Conservation (phyloP, 495 filamentous ascomycete species). For the Penicillium macrosclerotiorum region DNA sequence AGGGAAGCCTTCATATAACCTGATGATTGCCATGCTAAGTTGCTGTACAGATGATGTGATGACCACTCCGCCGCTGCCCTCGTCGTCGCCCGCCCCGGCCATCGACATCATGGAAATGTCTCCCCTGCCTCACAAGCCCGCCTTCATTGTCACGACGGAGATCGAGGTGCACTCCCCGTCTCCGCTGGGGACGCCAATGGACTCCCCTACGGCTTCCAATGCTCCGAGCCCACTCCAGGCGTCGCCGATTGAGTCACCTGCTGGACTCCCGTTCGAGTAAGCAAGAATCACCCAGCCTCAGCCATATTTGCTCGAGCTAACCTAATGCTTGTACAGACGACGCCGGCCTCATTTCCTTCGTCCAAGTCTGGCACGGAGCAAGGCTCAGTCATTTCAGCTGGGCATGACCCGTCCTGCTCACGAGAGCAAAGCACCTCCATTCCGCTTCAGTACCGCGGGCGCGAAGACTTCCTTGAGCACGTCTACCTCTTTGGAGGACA, state of each 20-base stretch:
- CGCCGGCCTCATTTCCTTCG: constrained; percentile 42
- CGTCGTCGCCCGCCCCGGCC: constrained; percentile 75
- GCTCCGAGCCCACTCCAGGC: constrained; percentile 47
- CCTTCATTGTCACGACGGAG: constrained; percentile 55
- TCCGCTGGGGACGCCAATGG: constrained; percentile 50
- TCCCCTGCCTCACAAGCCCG: constrained; percentile 84
- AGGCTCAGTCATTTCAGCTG: constrained; percentile 42
- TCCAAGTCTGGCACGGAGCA: constrained; percentile 41
- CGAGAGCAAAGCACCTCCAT: constrained; percentile 67
- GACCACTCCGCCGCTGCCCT: constrained; percentile 79
- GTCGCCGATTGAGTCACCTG: constrained; percentile 51
- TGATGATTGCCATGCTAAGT: constrained; percentile 8
- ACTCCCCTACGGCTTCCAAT: constrained; percentile 43
- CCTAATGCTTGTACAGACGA: constrained; percentile 22
- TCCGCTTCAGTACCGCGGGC: constrained; percentile 68
- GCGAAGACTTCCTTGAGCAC: constrained; percentile 52
- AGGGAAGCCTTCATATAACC: background rate
- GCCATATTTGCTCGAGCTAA: background rate
- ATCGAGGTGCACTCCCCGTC: constrained; percentile 68
- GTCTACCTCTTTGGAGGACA: constrained; percentile 69
- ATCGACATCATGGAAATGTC: constrained; percentile 91
- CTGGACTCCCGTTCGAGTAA: constrained; percentile 36
- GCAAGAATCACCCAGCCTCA: constrained; percentile 4
- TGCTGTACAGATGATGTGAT: constrained; percentile 54
- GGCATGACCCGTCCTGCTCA: constrained; percentile 33